Conservation (phyloP, 441 rosid genomes). For the Populus tomentosa region DNA sequence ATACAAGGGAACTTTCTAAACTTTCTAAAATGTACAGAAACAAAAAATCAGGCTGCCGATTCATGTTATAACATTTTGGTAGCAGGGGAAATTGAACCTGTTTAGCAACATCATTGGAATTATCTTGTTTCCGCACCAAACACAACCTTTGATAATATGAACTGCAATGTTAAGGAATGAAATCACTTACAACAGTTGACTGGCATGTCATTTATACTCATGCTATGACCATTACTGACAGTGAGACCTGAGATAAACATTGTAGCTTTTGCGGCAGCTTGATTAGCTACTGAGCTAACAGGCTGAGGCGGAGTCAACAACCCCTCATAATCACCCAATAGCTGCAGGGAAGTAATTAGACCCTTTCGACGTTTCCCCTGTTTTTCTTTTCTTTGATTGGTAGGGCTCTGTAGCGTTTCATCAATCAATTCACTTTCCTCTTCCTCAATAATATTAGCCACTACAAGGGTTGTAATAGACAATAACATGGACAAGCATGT, state of each 20-base stretch:
- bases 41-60: too few species aligned
- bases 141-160: neutral
- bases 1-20: neutral
- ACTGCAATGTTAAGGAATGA: constrained; percentile 3
- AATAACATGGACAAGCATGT: constrained; percentile 83
- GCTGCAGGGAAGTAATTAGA: constrained; percentile 75
- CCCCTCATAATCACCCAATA: constrained; percentile 77
- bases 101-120: neutral
- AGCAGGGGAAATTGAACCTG: neutral
- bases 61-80: neutral
- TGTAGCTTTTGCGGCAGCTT: constrained; percentile 92
- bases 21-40: neutral
- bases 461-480: constrained; percentile 70
- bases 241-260: constrained; percentile 60
- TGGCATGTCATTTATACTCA: constrained; percentile 77
- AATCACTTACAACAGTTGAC: constrained; percentile 66
- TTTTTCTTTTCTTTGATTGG: constrained; percentile 50
- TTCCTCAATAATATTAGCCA: constrained; percentile 85
- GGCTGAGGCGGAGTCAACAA: constrained; percentile 74
- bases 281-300: constrained; percentile 72
- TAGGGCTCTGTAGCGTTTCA: constrained; percentile 40
- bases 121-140: neutral
- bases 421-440: constrained; percentile 77
- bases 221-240: constrained; percentile 50
- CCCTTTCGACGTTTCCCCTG: constrained; percentile 60